Evolutionary conservation across 257 asterid species (phyloP).

Genomic region (Gentiana dahurica): DNA sequence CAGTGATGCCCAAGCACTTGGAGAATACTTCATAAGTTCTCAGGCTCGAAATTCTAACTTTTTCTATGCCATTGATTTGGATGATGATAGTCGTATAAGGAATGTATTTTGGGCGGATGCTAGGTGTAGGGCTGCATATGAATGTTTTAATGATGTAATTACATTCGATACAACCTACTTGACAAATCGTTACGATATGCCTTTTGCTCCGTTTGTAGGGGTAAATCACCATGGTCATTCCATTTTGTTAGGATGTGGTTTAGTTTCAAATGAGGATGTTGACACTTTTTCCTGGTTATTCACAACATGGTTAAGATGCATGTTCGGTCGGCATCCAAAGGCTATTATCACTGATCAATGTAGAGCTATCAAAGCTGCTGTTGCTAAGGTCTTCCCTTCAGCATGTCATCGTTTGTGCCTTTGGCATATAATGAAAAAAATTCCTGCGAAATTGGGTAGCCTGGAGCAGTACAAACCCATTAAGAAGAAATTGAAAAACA

Average conservation of each 20-base stretch:
- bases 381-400: slow-evolving; percentile 43
- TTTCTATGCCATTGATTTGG: slow-evolving; percentile 49
- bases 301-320: slow-evolving; percentile 43
- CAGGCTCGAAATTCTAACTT: slow-evolving; percentile 47
- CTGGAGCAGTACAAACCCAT: neutral
- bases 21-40: slow-evolving; percentile 49
- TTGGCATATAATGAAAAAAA: slow-evolving; percentile 9
- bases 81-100: slow-evolving; percentile 34
- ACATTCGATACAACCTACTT: slow-evolving; percentile 45
- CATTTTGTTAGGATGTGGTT: slow-evolving; percentile 54
- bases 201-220: slow-evolving; percentile 51
- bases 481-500: neutral
- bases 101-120: slow-evolving; percentile 59
- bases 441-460: no score
- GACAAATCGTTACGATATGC: slow-evolving; percentile 42
- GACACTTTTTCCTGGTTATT: slow-evolving; percentile 48
- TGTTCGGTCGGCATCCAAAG: slow-evolving; percentile 36
- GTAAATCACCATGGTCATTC: slow-evolving; percentile 52
- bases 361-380: slow-evolving; percentile 19
- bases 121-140: slow-evolving; percentile 41
- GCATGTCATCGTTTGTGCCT: slow-evolving; percentile 39
- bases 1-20: slow-evolving; percentile 44
- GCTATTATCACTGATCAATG: slow-evolving; percentile 46
- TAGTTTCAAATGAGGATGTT: slow-evolving; percentile 48
- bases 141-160: slow-evolving; percentile 36